Percentiles rank a stretch among this genome's conserved stretches.
Evolutionary conservation across 768 basidiomycete species (phyloP).

Genomic region (Epithele typhae): DNA sequence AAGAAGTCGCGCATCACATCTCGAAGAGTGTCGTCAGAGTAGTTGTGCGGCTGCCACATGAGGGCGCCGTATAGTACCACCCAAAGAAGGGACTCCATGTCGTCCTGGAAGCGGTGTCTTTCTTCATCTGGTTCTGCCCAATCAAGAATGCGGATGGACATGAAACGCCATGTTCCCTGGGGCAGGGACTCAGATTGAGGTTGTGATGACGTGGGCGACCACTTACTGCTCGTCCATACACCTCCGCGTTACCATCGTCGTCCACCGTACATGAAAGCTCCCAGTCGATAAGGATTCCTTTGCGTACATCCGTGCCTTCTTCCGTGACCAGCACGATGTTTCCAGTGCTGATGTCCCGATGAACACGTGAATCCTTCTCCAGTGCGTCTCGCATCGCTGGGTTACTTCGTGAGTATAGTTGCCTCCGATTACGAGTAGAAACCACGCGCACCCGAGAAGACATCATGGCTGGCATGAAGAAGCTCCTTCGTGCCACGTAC

Average conservation of each 20-base stretch:
- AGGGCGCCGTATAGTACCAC: slow-evolving; percentile 7
- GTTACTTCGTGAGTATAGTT: background rate
- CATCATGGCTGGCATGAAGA: slow-evolving; percentile 3
- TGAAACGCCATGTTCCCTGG: slow-evolving; percentile 4
- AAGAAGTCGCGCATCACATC: background rate
- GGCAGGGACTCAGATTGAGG: no score
- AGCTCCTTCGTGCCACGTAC: slow-evolving; percentile 8
- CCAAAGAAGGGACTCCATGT: slow-evolving; percentile 12
- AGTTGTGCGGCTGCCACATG: background rate
- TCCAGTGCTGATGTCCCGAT: slow-evolving; percentile 5
- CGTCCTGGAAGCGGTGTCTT: slow-evolving; percentile 3
- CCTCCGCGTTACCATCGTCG: background rate
- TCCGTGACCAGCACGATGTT: slow-evolving; percentile 7
- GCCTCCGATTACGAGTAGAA: background rate
- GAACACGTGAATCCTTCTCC: slow-evolving; percentile 1
- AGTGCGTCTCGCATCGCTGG: slow-evolving; percentile 2
- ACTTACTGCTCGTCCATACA: background rate
- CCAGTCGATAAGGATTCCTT: slow-evolving; percentile 11
- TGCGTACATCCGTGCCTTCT: background rate
- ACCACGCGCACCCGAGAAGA: background rate
- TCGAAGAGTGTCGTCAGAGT: background rate
- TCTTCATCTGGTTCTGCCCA: background rate
- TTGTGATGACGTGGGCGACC: background rate
- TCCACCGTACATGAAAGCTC: slow-evolving; percentile 2
- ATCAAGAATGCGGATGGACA: slow-evolving; percentile 2